Conservation (phyloP, 768 basidiomycete species). For the Rhodocollybia butyracea region DNA sequence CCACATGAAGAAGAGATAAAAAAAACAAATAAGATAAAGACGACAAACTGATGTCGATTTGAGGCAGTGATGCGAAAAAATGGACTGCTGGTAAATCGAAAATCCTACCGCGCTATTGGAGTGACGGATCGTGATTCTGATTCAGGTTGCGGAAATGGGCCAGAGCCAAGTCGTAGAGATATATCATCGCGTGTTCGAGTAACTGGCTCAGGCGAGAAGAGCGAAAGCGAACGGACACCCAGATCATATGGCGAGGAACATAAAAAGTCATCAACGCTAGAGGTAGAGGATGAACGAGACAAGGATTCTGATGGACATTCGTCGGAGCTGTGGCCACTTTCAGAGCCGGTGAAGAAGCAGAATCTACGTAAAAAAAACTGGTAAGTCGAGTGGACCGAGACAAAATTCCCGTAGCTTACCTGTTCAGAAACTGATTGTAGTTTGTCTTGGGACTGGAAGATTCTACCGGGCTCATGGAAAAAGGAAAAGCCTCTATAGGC, state of each 20-base stretch:
- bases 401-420: slow-evolving; percentile 37
- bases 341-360: slow-evolving; percentile 76
- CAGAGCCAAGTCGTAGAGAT: slow-evolving; percentile 1
- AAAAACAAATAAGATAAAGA: not conserved
- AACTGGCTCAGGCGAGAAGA: not conserved
- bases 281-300: slow-evolving; percentile 44
- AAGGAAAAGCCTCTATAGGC: slow-evolving; percentile 1
- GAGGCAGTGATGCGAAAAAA: not conserved
- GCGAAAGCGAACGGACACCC: slow-evolving; percentile 24
- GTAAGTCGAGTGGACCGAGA: not conserved
- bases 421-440: slow-evolving; percentile 63
- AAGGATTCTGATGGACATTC: slow-evolving; percentile 12
- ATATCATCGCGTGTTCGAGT: slow-evolving; percentile 6
- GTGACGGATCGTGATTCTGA: slow-evolving; percentile 3
- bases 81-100: not conserved
- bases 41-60: not conserved
- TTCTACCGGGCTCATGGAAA: not conserved
- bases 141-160: not conserved
- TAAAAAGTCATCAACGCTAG: slow-evolving; percentile 52
- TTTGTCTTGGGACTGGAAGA: slow-evolving; percentile 31
- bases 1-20: not conserved
- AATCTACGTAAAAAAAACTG: slow-evolving; percentile 41
- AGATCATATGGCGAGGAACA: slow-evolving; percentile 25
- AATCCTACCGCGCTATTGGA: not conserved
- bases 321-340: slow-evolving; percentile 17